These are phyloP conservation scores for Lotmaria passim DNA, from an alignment of 208 protist species.

Conservation along the genomic window DNA sequence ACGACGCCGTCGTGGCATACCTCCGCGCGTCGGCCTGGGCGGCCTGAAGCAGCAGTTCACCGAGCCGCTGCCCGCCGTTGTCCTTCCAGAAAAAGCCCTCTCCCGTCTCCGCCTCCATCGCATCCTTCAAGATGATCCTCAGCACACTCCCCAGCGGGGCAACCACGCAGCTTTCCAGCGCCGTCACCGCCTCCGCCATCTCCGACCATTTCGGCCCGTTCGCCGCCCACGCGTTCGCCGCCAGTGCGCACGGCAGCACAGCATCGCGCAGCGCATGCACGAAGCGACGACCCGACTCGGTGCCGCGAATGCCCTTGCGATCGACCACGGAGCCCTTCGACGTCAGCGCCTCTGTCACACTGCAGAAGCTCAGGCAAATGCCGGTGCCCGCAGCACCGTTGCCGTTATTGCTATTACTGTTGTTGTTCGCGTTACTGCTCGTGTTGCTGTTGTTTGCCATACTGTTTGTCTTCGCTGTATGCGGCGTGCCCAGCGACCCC, in stretches of 20 bases:
- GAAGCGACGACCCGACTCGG: conserved; percentile 36
- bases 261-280: conserved; percentile 23
- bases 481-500: neutral
- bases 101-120: conserved; percentile 29
- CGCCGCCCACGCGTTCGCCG: conserved; percentile 12
- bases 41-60: conserved; percentile 42
- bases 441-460: neutral
- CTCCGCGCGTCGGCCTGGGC: conserved; percentile 20
- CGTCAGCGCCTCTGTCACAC: conserved; percentile 33
- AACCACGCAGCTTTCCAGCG: conserved; percentile 23
- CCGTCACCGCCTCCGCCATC: conserved; percentile 19
- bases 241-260: conserved; percentile 35
- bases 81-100: conserved; percentile 53
- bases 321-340: conserved; percentile 30
- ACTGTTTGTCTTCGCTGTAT: neutral
- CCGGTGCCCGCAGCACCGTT: neutral
- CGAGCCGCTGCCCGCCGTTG: conserved; percentile 49
- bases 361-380: conserved; percentile 32
- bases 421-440: neutral
- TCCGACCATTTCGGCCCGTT: conserved; percentile 13
- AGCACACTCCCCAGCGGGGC: conserved; percentile 43
- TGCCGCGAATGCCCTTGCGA: conserved; percentile 37
- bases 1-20: conserved; percentile 7
- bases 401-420: neutral
- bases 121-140: conserved; percentile 51